Conservation (phyloP, 2,329 filamentous ascomycete genomes). For the Capronia epimyces region DNA sequence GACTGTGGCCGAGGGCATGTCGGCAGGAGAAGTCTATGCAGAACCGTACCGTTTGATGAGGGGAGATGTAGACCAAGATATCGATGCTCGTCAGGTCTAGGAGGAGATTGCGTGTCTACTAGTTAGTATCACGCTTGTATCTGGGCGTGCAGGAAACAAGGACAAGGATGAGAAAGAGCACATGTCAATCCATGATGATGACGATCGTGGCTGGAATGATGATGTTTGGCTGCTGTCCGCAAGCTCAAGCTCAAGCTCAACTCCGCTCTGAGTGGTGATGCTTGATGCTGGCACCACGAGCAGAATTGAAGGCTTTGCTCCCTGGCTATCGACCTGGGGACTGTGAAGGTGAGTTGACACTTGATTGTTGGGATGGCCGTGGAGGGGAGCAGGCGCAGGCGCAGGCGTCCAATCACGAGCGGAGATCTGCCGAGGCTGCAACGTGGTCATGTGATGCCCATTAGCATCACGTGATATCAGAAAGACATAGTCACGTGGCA, state of each 20-base stretch:
- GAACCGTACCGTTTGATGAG: too few relatives aligned
- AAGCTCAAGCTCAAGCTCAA: background rate
- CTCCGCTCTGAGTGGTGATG: too few relatives aligned
- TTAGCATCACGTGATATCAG: background rate
- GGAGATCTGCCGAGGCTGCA: background rate
- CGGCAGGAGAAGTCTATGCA: too few relatives aligned
- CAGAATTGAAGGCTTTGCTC: too few relatives aligned
- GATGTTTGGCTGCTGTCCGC: background rate
- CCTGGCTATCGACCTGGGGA: background rate
- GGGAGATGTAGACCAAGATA: too few relatives aligned
- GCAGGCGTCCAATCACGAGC: background rate
- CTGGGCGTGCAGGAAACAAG: too few relatives aligned
- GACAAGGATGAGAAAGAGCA: background rate
- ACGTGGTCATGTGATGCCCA: background rate
- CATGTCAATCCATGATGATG: background rate
- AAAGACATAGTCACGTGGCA: background rate
- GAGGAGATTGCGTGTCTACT: too few relatives aligned
- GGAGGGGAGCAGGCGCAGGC: too few relatives aligned
- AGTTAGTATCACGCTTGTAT: too few relatives aligned
- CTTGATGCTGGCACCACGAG: background rate
- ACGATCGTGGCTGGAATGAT: conserved; percentile 1
- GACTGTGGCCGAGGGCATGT: background rate
- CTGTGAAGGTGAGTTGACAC: background rate
- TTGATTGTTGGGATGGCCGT: too few relatives aligned
- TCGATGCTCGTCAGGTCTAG: too few relatives aligned